Evolutionary conservation across 1,284 basidiomycete species (phyloP).

Genomic region (Uromyces viciae-fabae): DNA sequence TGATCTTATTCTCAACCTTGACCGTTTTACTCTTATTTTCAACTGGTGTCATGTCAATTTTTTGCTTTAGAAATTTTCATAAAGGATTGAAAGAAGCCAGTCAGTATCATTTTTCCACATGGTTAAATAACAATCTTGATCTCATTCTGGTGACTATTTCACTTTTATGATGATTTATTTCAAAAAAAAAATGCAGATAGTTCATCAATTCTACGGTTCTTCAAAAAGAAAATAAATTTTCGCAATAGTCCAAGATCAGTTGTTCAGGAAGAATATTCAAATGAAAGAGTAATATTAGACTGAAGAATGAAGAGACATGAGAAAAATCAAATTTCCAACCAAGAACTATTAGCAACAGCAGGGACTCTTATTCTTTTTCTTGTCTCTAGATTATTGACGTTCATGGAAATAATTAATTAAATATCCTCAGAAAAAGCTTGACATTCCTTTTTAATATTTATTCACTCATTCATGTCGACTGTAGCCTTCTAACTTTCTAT

Average conservation of each 20-base stretch:
- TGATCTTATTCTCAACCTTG: conserved; percentile 27
- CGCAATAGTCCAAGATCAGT: too few relatives aligned
- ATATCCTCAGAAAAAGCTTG: too few relatives aligned
- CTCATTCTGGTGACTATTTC: too few relatives aligned
- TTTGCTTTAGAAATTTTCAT: conserved; percentile 36
- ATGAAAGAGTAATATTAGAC: too few relatives aligned
- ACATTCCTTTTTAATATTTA: too few relatives aligned
- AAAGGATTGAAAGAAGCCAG: conserved; percentile 25
- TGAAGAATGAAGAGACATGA: background rate
- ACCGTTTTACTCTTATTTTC: conserved; percentile 22
- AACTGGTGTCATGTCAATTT: conserved; percentile 19
- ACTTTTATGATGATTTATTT: too few relatives aligned
- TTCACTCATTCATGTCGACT: too few relatives aligned
- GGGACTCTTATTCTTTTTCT: background rate
- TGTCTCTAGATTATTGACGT: too few relatives aligned
- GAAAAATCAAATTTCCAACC: background rate
- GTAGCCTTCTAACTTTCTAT: too few relatives aligned
- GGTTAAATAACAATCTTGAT: too few relatives aligned
- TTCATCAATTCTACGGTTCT: conserved; percentile 10
- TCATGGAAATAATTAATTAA: too few relatives aligned
- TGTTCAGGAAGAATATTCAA: too few relatives aligned
- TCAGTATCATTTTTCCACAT: background rate
- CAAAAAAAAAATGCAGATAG: background rate
- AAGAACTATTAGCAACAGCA: background rate
- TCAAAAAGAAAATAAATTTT: background rate